A percentile compares a stretch with the other conserved stretches of the same genome.
Evolutionary conservation across 441 rosid genomes (phyloP).

Genomic region (Rhodomyrtus psidioides): DNA sequence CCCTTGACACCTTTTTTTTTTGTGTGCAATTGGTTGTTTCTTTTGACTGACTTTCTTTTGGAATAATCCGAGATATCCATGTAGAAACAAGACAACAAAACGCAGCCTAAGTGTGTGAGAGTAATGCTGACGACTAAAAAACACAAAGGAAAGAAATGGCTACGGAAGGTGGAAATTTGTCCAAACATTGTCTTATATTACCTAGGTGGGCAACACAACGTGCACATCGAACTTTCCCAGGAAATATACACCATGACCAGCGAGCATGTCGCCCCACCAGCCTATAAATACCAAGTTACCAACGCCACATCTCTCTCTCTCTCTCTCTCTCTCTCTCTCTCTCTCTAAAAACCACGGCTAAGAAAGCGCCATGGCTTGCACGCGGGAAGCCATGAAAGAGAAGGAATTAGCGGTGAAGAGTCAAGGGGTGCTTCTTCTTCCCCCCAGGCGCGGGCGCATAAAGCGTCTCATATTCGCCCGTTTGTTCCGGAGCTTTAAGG

Average conservation of each 20-base stretch:
- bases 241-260: not conserved
- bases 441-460: not conserved
- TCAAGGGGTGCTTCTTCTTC: not conserved
- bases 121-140: not conserved
- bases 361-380: not conserved
- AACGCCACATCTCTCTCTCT: not conserved
- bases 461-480: not conserved
- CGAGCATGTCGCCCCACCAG: fast-evolving
- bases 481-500: not conserved
- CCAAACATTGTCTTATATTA: not conserved
- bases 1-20: too few relatives aligned
- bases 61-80: too few relatives aligned
- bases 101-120: too few relatives aligned
- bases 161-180: not conserved
- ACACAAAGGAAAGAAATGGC: not conserved
- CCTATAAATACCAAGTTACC: not conserved
- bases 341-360: not conserved
- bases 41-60: too few relatives aligned
- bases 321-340: not conserved
- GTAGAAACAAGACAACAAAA: too few relatives aligned
- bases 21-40: too few relatives aligned
- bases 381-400: not conserved
- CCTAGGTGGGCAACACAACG: not conserved
- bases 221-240: not conserved
- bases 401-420: not conserved